These are phyloP conservation scores for Salvia hispanica DNA, from an alignment of 257 asterid species.

Conservation along the genomic window DNA sequence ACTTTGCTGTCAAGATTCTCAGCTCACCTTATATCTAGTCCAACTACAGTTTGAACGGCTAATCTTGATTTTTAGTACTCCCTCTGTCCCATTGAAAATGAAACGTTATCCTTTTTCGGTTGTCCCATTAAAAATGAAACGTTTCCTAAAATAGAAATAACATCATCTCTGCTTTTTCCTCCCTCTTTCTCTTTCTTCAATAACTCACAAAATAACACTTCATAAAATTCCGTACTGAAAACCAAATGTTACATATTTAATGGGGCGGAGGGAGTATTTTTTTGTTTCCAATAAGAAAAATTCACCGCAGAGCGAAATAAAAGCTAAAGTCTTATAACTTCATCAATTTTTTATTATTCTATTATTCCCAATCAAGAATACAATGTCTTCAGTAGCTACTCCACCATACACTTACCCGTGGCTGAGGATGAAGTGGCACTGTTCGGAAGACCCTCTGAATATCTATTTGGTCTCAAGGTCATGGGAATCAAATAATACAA, in stretches of 20 bases:
- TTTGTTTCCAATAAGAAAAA: neutral
- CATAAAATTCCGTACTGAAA: too few relatives aligned
- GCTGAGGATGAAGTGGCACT: constrained; percentile 88
- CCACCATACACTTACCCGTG: constrained; percentile 64
- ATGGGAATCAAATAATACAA: constrained; percentile 38
- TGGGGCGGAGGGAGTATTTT: neutral
- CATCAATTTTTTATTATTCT: neutral
- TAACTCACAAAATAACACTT: too few relatives aligned
- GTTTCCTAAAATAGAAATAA: too few relatives aligned
- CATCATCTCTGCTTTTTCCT: too few relatives aligned
- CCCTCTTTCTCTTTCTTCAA: too few relatives aligned
- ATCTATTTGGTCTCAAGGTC: constrained; percentile 54
- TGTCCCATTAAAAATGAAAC: too few relatives aligned
- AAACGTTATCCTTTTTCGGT: too few relatives aligned
- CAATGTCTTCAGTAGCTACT: neutral
- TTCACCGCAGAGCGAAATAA: neutral
- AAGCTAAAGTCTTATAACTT: neutral
- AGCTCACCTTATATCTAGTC: neutral
- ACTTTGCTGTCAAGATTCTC: neutral
- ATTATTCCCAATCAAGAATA: neutral
- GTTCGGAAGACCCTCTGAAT: constrained; percentile 83
- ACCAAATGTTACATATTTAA: too few relatives aligned
- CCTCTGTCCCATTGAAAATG: too few relatives aligned
- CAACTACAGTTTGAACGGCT: neutral
- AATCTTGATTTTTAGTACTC: neutral